Percentiles rank a stretch among this genome's conserved stretches.
Conservation (phyloP, 768 basidiomycete species). For the Boletus rubescentipes region DNA sequence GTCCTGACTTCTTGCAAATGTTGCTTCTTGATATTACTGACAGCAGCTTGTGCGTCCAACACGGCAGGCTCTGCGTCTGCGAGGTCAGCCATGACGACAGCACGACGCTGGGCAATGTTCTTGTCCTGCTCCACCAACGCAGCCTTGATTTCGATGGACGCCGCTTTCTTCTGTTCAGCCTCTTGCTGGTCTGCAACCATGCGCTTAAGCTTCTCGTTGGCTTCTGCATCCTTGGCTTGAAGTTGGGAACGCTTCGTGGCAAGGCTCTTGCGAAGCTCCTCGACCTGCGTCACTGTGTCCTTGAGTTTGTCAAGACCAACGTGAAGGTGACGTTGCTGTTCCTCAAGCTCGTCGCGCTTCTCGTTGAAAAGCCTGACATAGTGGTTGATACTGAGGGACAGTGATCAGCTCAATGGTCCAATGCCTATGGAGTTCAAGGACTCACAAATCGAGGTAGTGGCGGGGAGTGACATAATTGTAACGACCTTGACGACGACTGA, state of each 20-base stretch:
- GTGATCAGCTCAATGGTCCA: slow-evolving; percentile 3
- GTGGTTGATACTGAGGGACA: slow-evolving; percentile 78
- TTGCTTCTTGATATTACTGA: slow-evolving; percentile 93
- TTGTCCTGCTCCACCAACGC: slow-evolving; percentile 90
- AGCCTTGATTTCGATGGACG: slow-evolving; percentile 94
- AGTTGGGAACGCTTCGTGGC: slow-evolving; percentile 92
- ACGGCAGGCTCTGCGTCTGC: slow-evolving; percentile 98
- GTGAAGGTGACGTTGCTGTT: slow-evolving; percentile 97
- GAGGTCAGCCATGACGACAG: slow-evolving; percentile 91
- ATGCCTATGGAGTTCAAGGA: slow-evolving; percentile 16
- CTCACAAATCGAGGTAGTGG: slow-evolving; percentile 98
- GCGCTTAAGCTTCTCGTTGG: slow-evolving; percentile 94
- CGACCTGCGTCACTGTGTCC: slow-evolving; percentile 95
- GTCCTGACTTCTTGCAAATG: slow-evolving; percentile 96
- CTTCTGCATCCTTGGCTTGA: slow-evolving; percentile 90
- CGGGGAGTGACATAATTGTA: slow-evolving; percentile 97
- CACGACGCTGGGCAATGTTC: slow-evolving; percentile 82
- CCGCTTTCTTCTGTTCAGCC: slow-evolving; percentile 96
- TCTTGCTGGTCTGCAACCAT: slow-evolving; percentile 99
- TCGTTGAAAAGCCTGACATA: slow-evolving; percentile 94
- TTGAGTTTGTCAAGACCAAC: slow-evolving; percentile 96
- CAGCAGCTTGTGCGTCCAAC: slow-evolving; percentile 91
- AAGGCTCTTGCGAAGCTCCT: slow-evolving; percentile 91
- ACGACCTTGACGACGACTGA: slow-evolving; percentile 91
- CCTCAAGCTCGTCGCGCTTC: slow-evolving; percentile 96